Evolutionary conservation across 2,329 filamentous ascomycete species (phyloP).

Genomic region (Bipolaris oryzae): DNA sequence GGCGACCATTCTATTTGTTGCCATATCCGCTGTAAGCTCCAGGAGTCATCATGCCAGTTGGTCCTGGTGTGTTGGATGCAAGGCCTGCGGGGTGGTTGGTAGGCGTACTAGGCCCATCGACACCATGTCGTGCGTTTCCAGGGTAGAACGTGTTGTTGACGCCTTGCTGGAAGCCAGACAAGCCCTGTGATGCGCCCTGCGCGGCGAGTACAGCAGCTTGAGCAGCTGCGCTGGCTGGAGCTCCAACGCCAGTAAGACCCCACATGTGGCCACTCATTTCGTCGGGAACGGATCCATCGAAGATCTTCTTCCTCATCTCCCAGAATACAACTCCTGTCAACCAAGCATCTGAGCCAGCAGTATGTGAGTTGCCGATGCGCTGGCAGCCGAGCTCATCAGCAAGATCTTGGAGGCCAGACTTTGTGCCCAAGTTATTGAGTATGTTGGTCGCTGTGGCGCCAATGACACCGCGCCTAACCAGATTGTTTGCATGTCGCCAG

Average conservation of each 20-base stretch:
- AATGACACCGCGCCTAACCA: slow-evolving; percentile 60
- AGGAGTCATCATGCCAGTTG: slow-evolving; percentile 74
- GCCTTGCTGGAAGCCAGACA: slow-evolving; percentile 38
- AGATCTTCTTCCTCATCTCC: slow-evolving; percentile 86
- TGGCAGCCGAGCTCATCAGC: slow-evolving; percentile 92
- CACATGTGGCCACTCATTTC: slow-evolving; percentile 90
- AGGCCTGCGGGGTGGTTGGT: slow-evolving; percentile 62
- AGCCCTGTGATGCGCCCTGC: slow-evolving; percentile 44
- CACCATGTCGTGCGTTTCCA: slow-evolving; percentile 47
- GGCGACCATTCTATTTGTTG: slow-evolving; percentile 35
- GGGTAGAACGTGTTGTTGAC: slow-evolving; percentile 51
- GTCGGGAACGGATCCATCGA: slow-evolving; percentile 78
- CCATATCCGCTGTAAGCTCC: slow-evolving; percentile 43
- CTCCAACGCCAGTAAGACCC: slow-evolving; percentile 73
- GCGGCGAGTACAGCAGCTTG: slow-evolving; percentile 52
- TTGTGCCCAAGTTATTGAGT: slow-evolving; percentile 83
- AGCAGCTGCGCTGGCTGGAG: slow-evolving; percentile 63
- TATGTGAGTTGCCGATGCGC: slow-evolving; percentile 84
- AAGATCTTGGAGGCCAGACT: slow-evolving; percentile 90
- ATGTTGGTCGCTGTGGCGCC: slow-evolving; percentile 67
- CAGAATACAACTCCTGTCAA: slow-evolving; percentile 95
- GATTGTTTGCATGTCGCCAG: slow-evolving; percentile 80
- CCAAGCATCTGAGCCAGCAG: slow-evolving; percentile 91
- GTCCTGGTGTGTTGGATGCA: slow-evolving; percentile 55
- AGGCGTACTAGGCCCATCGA: slow-evolving; percentile 70